Percentiles rank a stretch among this genome's conserved stretches.
phyloP scores from a whole-genome alignment of 78 protist genomes.

The Dictyostelium purpureum region DNA sequence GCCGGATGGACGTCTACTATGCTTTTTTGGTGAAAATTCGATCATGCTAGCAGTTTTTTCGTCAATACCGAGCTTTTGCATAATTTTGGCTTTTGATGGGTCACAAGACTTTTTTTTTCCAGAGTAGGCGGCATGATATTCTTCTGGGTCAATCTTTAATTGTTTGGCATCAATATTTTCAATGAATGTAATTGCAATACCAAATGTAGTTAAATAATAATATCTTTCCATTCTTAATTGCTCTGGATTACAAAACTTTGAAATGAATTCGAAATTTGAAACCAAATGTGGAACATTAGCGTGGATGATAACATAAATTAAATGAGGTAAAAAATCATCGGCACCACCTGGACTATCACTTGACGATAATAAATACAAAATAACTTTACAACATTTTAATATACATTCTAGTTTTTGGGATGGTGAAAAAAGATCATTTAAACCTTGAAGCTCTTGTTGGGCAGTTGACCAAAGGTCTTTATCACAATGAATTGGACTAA shows the following conservation, averaged over 20 bases:
- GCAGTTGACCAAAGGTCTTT: conserved; percentile 63
- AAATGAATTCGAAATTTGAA: conserved; percentile 78
- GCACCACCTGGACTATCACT: conserved; percentile 82
- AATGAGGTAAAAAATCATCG: conserved; percentile 90
- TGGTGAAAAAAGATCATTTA: conserved; percentile 62
- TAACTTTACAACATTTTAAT: conserved; percentile 58
- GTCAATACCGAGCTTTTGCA: conserved; percentile 59
- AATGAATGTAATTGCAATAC: conserved; percentile 78
- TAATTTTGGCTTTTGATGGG: conserved; percentile 49
- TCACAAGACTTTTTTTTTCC: conserved; percentile 43
- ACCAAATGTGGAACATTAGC: conserved; percentile 85
- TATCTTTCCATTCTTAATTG: conserved; percentile 64
- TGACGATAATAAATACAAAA: conserved; percentile 32
- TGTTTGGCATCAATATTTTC: conserved; percentile 65
- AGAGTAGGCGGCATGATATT: conserved; percentile 30
- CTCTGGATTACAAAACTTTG: conserved; percentile 53
- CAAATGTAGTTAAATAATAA: conserved; percentile 80
- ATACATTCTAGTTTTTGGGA: conserved; percentile 74
- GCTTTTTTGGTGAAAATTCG: conserved; percentile 21
- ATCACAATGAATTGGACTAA: conserved; percentile 44
- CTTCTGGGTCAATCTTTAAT: conserved; percentile 67
- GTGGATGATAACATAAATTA: conserved; percentile 86
- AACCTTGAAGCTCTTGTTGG: conserved; percentile 24
- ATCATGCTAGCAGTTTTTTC: background rate
- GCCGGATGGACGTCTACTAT: background rate